Evolutionary conservation across 129 eudicot species (phyloP).

Genomic region (Lactuca sativa): DNA sequence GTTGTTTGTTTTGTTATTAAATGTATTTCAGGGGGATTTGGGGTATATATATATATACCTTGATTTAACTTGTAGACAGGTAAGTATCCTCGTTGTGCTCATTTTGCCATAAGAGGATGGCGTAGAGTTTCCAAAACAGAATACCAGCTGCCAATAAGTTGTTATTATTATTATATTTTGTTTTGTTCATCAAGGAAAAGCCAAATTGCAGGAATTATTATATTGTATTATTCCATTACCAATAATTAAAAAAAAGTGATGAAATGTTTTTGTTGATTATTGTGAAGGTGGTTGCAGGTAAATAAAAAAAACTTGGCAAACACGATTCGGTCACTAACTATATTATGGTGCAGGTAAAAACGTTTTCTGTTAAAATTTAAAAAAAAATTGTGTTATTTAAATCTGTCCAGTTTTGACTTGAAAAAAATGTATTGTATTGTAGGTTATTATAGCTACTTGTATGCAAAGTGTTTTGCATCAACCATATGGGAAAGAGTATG

Average conservation of each 20-base stretch:
- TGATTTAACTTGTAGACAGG: conserved; percentile 82
- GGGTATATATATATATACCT: conserved; percentile 95
- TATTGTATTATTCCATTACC: too few relatives aligned
- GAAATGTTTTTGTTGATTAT: conserved; percentile 11
- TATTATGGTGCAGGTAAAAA: conserved; percentile 96
- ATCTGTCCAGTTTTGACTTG: too few relatives aligned
- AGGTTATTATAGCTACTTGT: conserved; percentile 97
- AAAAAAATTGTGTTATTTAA: too few relatives aligned
- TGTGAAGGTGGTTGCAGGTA: conserved; percentile 87
- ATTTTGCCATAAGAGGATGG: conserved; percentile 94
- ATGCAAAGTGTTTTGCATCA: conserved; percentile 90
- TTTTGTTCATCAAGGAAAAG: too few relatives aligned
- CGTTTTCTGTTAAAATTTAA: not conserved
- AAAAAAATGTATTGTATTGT: not conserved
- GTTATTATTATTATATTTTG: not conserved
- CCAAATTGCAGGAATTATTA: too few relatives aligned
- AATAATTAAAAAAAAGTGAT: not conserved
- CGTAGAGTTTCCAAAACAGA: conserved; percentile 75
- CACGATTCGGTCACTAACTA: conserved; percentile 81
- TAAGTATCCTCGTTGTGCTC: conserved; percentile 92
- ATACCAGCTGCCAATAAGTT: conserved; percentile 91
- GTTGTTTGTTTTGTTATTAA: not conserved
- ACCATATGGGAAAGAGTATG: conserved; percentile 80
- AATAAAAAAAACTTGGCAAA: conserved; percentile 91
- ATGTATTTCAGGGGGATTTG: conserved; percentile 72